A percentile compares a stretch with the other conserved stretches of the same genome.
These are phyloP conservation scores for Arachis hypogaea DNA, from an alignment of 306 rosid species.

Conservation along the genomic window DNA sequence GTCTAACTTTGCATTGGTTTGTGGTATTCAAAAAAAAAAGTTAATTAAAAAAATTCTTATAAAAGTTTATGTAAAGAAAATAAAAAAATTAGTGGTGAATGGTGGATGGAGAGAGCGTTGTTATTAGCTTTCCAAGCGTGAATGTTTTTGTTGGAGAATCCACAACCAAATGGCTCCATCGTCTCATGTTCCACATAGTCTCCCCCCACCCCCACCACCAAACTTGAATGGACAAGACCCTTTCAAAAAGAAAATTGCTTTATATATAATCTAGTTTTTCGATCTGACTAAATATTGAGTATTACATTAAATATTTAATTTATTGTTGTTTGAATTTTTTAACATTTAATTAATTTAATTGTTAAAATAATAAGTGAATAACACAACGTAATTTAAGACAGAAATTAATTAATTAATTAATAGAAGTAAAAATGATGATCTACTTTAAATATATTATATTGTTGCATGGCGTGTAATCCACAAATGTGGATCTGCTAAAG, in stretches of 20 bases:
- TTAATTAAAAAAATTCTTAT: constrained; percentile 12
- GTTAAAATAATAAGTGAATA: too few relatives aligned
- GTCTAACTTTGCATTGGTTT: constrained; percentile 43
- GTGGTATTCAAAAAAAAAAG: constrained; percentile 38
- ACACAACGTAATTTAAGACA: too few relatives aligned
- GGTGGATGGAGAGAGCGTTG: constrained; percentile 57
- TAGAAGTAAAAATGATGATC: too few relatives aligned
- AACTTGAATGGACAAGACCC: constrained; percentile 37
- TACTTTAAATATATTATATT: too few relatives aligned
- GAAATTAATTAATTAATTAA: too few relatives aligned
- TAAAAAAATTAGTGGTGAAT: constrained; percentile 42
- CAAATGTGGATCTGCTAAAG: too few relatives aligned
- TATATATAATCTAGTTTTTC: too few relatives aligned
- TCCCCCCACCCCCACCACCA: constrained; percentile 53
- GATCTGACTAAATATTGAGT: too few relatives aligned
- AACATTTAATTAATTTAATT: too few relatives aligned
- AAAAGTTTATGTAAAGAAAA: constrained; percentile 27
- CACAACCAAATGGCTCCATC: constrained; percentile 95
- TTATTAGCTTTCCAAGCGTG: constrained; percentile 78
- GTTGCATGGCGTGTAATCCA: too few relatives aligned
- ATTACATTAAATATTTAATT: too few relatives aligned
- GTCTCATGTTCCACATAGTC: constrained; percentile 61
- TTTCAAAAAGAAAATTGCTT: neutral
- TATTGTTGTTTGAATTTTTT: too few relatives aligned
- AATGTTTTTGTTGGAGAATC: constrained; percentile 85